Percentiles rank a stretch among this genome's conserved stretches.
Evolutionary conservation across 495 filamentous ascomycete species (phyloP).

Genomic region (Penicillium waksmanii): DNA sequence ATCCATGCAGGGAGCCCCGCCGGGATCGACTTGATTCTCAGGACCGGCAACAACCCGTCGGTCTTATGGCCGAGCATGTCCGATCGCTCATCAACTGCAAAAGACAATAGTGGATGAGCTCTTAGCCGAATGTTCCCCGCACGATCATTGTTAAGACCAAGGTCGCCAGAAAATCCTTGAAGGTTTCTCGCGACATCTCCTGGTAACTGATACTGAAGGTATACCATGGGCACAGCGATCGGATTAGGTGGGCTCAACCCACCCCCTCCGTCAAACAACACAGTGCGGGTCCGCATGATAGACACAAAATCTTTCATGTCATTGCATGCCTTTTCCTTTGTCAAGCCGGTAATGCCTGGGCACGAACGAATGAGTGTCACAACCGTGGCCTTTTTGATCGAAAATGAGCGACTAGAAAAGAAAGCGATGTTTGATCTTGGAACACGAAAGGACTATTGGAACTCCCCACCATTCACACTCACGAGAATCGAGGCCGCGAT

Average conservation of each 20-base stretch:
- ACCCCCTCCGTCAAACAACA: slow-evolving; percentile 8
- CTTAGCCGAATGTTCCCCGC: neutral
- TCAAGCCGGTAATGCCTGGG: slow-evolving; percentile 37
- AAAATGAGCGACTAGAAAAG: slow-evolving; percentile 31
- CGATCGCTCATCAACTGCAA: neutral
- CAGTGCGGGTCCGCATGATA: slow-evolving; percentile 39
- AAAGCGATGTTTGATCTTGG: slow-evolving; percentile 7
- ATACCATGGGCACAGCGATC: neutral
- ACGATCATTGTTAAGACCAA: neutral
- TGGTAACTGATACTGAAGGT: neutral
- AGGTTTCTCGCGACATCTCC: neutral
- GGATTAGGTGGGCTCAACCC: neutral
- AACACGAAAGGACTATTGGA: neutral
- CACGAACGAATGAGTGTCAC: slow-evolving; percentile 41
- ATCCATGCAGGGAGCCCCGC: neutral
- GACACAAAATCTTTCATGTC: slow-evolving; percentile 40
- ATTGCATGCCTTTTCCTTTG: slow-evolving; percentile 31
- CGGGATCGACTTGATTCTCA: neutral
- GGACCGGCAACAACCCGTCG: neutral
- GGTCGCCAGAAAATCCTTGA: neutral
- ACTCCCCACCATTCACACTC: neutral
- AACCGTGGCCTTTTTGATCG: slow-evolving; percentile 39
- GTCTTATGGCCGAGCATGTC: neutral
- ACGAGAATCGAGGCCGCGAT: neutral
- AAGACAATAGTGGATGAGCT: neutral